phyloP scores from a whole-genome alignment of 2,329 filamentous ascomycete species.

The Nakataea oryzae region DNA sequence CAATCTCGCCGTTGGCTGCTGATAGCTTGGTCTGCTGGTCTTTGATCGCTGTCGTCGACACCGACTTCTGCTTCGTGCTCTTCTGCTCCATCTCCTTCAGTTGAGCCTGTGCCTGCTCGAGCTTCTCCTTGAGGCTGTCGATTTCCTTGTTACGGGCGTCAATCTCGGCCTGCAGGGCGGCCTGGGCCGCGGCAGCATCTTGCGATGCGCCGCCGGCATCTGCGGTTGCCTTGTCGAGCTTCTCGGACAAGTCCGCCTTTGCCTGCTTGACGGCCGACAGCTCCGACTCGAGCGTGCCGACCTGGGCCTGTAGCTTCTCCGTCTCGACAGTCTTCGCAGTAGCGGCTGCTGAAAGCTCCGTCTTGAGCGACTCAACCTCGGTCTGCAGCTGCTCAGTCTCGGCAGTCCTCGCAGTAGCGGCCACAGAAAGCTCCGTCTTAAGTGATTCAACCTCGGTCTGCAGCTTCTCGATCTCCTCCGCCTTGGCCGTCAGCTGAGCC shows the following conservation, averaged over 20 bases:
- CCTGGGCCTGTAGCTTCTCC: neutral
- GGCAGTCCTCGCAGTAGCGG: neutral
- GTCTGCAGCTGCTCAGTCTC: neutral
- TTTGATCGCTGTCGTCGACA: conserved; percentile 6
- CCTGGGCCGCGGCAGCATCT: conserved; percentile 26
- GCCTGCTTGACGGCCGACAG: conserved; percentile 52
- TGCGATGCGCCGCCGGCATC: conserved; percentile 41
- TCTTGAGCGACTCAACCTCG: conserved; percentile 19
- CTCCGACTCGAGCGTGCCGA: conserved; percentile 27
- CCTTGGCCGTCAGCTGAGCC: conserved; percentile 58
- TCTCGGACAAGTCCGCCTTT: conserved; percentile 53
- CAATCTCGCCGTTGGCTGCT: conserved; percentile 21
- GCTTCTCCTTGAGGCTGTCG: conserved; percentile 35
- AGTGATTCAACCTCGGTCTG: conserved; percentile 58
- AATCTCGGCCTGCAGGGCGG: conserved; percentile 38
- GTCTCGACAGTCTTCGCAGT: neutral
- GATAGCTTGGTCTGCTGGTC: conserved; percentile 17
- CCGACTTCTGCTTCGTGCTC: conserved; percentile 18
- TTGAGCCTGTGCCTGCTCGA: conserved; percentile 31
- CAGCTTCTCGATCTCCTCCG: conserved; percentile 60
- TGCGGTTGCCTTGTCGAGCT: conserved; percentile 55
- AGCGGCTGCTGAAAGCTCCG: conserved; percentile 48
- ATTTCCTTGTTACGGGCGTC: conserved; percentile 37
- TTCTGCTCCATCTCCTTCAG: conserved; percentile 32
- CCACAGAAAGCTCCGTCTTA: conserved; percentile 55